Evolutionary conservation across 306 rosid genomes (phyloP).

Genomic region (Styphnolobium japonicum): DNA sequence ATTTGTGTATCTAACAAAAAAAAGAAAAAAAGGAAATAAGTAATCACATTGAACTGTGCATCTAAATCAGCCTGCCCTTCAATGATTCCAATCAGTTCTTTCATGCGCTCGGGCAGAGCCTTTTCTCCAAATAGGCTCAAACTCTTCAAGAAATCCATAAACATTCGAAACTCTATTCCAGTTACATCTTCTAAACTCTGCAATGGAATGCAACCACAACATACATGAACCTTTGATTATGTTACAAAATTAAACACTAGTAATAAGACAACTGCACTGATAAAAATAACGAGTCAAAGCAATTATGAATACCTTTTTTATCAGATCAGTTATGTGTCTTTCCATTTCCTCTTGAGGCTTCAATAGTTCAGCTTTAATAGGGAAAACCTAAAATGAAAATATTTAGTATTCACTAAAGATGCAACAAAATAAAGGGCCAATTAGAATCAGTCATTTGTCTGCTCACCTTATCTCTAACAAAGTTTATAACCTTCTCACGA

Average conservation of each 20-base stretch:
- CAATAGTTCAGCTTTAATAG: constrained; percentile 80
- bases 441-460: background rate
- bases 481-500: constrained; percentile 87
- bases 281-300: constrained; percentile 18
- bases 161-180: constrained; percentile 85
- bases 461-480: constrained; percentile 87
- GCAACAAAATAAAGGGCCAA: background rate
- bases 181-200: constrained; percentile 93
- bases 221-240: constrained; percentile 26
- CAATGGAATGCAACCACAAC: constrained; percentile 36
- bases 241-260: constrained; percentile 12
- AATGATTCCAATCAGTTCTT: constrained; percentile 85
- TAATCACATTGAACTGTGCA: constrained; percentile 77
- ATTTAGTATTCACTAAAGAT: constrained; percentile 25
- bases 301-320: constrained; percentile 64
- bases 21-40: background rate
- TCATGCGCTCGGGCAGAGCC: constrained; percentile 79
- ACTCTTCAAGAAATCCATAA: constrained; percentile 85
- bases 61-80: constrained; percentile 97
- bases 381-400: constrained; percentile 65
- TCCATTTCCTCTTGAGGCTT: constrained; percentile 98
- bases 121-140: constrained; percentile 84
- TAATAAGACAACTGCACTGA: background rate
- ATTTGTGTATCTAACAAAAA: background rate
- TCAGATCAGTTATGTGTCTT: constrained; percentile 91